Conservation (phyloP, 2,329 filamentous ascomycete species). For the Fusarium bulbicola region DNA sequence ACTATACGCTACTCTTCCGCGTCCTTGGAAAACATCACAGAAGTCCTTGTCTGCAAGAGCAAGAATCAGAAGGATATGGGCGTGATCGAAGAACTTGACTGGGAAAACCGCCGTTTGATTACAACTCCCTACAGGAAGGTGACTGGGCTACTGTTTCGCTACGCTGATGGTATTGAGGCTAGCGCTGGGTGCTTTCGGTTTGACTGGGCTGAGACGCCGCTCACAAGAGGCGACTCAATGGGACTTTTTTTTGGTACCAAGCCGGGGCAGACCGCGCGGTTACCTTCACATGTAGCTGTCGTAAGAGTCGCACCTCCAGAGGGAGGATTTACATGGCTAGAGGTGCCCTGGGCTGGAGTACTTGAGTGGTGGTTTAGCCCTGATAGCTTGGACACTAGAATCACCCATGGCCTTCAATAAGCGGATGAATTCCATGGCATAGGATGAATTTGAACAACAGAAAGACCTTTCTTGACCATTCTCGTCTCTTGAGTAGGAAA, state of each 20-base stretch:
- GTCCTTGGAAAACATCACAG: neutral
- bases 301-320: neutral
- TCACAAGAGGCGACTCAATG: neutral
- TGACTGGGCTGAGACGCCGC: neutral
- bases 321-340: neutral
- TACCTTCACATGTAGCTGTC: neutral
- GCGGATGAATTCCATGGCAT: neutral
- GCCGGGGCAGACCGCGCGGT: neutral
- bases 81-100: neutral
- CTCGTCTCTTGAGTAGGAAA: neutral
- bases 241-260: neutral
- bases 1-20: neutral
- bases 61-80: neutral
- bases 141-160: neutral
- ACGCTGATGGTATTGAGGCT: neutral
- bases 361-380: conserved; percentile 23
- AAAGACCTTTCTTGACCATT: neutral
- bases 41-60: neutral
- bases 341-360: conserved; percentile 1
- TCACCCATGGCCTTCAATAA: neutral
- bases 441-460: neutral
- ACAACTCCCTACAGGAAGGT: neutral
- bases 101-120: neutral
- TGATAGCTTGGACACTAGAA: neutral
- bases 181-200: conserved; percentile 12